Base-by-base conservation (phyloP, 768 basidiomycete genomes). In the Calvatia gigantea region DNA sequence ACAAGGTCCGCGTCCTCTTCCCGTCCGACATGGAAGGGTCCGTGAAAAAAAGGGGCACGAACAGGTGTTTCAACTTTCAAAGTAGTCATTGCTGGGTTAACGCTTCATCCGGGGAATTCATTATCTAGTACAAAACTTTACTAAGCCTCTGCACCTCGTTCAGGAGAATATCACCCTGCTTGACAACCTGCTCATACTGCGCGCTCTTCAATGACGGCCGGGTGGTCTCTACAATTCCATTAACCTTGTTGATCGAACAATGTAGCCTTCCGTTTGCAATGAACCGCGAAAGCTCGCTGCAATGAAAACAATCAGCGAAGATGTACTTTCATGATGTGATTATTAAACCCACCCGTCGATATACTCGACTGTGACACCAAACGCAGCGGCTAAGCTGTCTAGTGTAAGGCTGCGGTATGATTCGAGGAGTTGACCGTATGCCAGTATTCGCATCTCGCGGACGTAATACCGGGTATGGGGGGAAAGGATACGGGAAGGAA, bases 371-470 rank as follows among this genome's bases (percentile, higher is more conserved):
- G 85, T 84, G 32, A 98, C 95, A 21, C 96, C 96, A 60, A 98
- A 98, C 19, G 94, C 92, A 1, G 78, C 73, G 46, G 84, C 82
- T 60, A 98, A 80, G 62, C 89, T 91, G 49, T 94, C 87, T 19
- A 99, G 75, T 1, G 96, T 98, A 41, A 98, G 77, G 54, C 87
- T 90, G 33, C 87, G 81, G 68, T 98, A 99, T 8, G 83, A 86
- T 68, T 98, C 92, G n/a, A 99, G 76, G 4, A 98, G 77, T 64
- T 98, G 96, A 25, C 79, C 73, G 72, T 97, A 98, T 0, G 95
- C 94, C 17, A 89, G 84, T 60, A 98, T 94, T 31, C 97, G 86
- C 91, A 98, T 94, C 70, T 98, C 96, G 56, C 96, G 87, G 28
- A 94, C 80, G 69, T 97, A 98, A 74, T 78, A 96, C 6, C 91